Percentiles rank a stretch among this genome's conserved stretches.
Conservation (phyloP, 495 filamentous ascomycete genomes). For the Xylaria longipes region DNA sequence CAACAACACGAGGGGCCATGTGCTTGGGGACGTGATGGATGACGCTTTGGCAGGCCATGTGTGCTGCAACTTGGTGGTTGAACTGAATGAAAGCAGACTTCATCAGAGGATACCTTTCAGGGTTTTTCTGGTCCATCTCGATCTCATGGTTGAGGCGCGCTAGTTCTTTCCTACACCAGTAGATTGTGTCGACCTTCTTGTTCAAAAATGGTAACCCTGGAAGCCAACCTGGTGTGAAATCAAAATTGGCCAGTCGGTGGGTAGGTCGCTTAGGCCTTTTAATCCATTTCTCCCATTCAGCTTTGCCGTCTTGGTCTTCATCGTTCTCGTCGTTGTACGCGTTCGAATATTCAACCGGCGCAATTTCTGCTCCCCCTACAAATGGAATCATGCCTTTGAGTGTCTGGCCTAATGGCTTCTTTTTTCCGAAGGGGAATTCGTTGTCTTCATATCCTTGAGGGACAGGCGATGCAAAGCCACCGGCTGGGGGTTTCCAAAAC, state of each 20-base stretch:
- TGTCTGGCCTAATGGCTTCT: slow-evolving; percentile 51
- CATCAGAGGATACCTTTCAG: slow-evolving; percentile 91
- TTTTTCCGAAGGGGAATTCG: slow-evolving; percentile 50
- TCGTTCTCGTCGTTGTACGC: slow-evolving; percentile 71
- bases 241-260: slow-evolving; percentile 79
- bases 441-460: slow-evolving; percentile 54
- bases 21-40: slow-evolving; percentile 91
- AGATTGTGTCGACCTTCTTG: slow-evolving; percentile 94
- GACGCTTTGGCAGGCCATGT: slow-evolving; percentile 96
- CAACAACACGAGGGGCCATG: slow-evolving; percentile 91
- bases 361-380: slow-evolving; percentile 41
- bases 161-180: slow-evolving; percentile 86
- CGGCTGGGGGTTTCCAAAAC: slow-evolving; percentile 61
- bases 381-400: slow-evolving; percentile 53
- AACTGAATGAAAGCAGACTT: slow-evolving; percentile 99
- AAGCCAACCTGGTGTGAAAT: slow-evolving; percentile 74
- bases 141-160: slow-evolving; percentile 93
- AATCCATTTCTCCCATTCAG: slow-evolving; percentile 87
- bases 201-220: slow-evolving; percentile 79
- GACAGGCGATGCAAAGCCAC: slow-evolving; percentile 59
- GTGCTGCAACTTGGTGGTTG: slow-evolving; percentile 95
- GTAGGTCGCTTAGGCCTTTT: slow-evolving; percentile 82
- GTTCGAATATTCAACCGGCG: slow-evolving; percentile 66
- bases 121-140: slow-evolving; percentile 84
- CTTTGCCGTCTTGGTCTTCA: slow-evolving; percentile 68